Evolutionary conservation across 2,329 filamentous ascomycete genomes (phyloP).

Genomic region (Penicillium griseofulvum): DNA sequence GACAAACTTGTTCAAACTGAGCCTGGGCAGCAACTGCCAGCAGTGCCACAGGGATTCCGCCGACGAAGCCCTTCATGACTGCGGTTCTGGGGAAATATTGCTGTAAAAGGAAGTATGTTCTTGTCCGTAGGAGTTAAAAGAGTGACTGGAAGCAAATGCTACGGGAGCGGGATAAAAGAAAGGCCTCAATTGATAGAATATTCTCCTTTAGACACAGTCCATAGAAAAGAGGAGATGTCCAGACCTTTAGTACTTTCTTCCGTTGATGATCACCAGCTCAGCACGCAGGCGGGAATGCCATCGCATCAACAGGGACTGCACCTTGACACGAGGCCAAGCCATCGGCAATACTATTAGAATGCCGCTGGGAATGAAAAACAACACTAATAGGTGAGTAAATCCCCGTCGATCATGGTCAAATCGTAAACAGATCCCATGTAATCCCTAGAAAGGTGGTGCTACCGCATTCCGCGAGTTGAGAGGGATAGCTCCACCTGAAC

Average conservation of each 20-base stretch:
- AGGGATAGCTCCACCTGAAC: constrained; percentile 6
- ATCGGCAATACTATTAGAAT: constrained; percentile 17
- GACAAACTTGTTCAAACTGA: constrained; percentile 20
- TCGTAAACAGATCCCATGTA: constrained; percentile 14
- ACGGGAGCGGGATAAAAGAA: constrained; percentile 19
- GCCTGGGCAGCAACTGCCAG: constrained; percentile 33
- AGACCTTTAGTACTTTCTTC: constrained; percentile 22
- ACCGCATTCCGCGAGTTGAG: constrained; percentile 15
- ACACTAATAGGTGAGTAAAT: neutral
- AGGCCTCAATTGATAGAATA: constrained; percentile 14
- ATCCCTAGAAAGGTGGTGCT: constrained; percentile 9
- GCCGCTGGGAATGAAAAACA: constrained; percentile 20
- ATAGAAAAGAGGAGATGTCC: constrained; percentile 6
- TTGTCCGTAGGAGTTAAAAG: constrained; percentile 13
- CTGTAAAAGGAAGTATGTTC: constrained; percentile 5
- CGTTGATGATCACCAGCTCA: constrained; percentile 17
- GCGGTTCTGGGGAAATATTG: constrained; percentile 8
- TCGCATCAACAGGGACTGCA: constrained; percentile 1
- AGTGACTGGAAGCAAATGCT: constrained; percentile 17
- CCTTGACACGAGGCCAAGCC: neutral
- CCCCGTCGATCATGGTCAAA: neutral
- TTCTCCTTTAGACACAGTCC: constrained; percentile 5
- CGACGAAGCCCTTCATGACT: constrained; percentile 38
- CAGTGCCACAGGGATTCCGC: constrained; percentile 37
- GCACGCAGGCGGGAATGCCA: constrained; percentile 17